Evolutionary conservation across 192 early-diverging fungal genomes (phyloP).

Genomic region (Coemansia sp.): DNA sequence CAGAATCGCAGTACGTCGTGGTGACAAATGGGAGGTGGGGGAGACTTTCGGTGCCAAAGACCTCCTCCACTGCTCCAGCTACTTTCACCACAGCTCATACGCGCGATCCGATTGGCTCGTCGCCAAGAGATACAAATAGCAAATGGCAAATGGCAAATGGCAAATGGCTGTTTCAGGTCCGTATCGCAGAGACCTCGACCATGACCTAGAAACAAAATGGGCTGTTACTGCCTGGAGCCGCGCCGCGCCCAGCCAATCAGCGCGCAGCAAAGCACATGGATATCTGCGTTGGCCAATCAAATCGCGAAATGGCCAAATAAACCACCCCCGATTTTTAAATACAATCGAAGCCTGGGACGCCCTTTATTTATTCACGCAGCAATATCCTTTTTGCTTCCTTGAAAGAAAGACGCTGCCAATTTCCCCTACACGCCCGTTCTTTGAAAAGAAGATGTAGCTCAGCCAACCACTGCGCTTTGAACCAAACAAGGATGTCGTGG

Average conservation of each 20-base stretch:
- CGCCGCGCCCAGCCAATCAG: not conserved
- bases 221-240: not conserved
- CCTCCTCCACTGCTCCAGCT: not conserved
- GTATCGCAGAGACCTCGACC: no score
- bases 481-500: conserved; percentile 3
- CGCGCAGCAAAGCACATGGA: not conserved
- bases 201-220: not conserved
- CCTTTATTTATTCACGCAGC: no score
- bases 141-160: not conserved
- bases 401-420: conserved; percentile 2
- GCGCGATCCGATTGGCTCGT: not conserved
- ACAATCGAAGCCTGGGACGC: conserved; percentile 2
- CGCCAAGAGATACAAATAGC: not conserved
- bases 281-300: not conserved
- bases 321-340: no score
- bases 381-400: no score
- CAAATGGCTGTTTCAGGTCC: not conserved
- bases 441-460: not conserved
- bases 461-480: conserved; percentile 6
- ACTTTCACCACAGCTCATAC: not conserved
- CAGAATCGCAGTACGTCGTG: not conserved
- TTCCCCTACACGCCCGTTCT: no score
- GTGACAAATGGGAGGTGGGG: no score
- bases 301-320: not conserved
- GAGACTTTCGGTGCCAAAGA: no score